These are phyloP conservation scores for Penicillium crustosum DNA, from an alignment of 2,329 filamentous ascomycete species.

Conservation along the genomic window DNA sequence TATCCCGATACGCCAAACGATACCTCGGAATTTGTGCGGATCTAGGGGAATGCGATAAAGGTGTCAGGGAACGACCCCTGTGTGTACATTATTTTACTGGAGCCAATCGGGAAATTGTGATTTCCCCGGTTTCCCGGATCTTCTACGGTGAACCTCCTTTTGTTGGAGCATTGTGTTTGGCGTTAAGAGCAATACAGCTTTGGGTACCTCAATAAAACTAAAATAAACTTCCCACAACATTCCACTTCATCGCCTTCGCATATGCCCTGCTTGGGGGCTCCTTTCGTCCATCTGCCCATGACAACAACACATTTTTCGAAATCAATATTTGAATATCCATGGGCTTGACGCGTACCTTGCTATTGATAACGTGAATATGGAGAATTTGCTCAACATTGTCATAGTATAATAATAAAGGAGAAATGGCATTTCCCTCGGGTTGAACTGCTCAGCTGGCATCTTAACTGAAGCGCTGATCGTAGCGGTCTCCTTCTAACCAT, in stretches of 20 bases:
- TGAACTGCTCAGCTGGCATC: slow-evolving; percentile 8
- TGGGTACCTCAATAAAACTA: slow-evolving; percentile 26
- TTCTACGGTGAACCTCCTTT: slow-evolving; percentile 16
- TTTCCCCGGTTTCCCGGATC: slow-evolving; percentile 5
- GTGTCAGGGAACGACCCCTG: slow-evolving; percentile 7
- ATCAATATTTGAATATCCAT: background rate
- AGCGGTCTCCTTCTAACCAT: slow-evolving; percentile 30
- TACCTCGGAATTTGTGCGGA: background rate
- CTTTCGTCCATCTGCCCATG: background rate
- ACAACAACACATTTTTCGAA: background rate
- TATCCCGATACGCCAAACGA: background rate
- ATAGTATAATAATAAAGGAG: background rate
- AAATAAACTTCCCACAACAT: slow-evolving; percentile 14
- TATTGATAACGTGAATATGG: background rate
- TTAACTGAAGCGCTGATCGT: slow-evolving; percentile 33
- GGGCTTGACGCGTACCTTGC: background rate
- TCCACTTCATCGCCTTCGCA: background rate
- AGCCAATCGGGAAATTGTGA: slow-evolving; percentile 6
- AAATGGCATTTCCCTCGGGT: background rate
- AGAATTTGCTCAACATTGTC: background rate
- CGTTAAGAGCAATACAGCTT: slow-evolving; percentile 26
- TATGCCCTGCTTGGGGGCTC: background rate
- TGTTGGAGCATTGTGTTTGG: slow-evolving; percentile 29
- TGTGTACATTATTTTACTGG: slow-evolving; percentile 30
- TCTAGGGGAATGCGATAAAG: slow-evolving; percentile 7